phyloP scores from a whole-genome alignment of 2,329 filamentous ascomycete genomes.

The Verticillium alfalfae region DNA sequence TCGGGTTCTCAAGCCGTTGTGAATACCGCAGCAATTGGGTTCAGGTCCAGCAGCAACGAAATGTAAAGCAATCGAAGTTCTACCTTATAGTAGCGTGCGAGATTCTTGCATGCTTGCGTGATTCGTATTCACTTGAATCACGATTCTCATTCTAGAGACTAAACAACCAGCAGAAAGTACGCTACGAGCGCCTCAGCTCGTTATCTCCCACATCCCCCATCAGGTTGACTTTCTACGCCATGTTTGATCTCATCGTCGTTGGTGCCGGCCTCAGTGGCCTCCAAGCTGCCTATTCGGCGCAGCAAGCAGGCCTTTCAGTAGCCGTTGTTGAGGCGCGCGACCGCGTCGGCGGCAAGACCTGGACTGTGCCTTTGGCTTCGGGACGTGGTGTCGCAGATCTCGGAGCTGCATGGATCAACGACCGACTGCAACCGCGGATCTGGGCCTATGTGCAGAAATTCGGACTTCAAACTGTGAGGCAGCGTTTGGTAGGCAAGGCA shows the following conservation, averaged over 20 bases:
- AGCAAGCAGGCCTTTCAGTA: constrained; percentile 26
- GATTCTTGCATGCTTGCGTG: too few relatives aligned
- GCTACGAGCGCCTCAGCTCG: too few relatives aligned
- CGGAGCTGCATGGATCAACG: constrained; percentile 57
- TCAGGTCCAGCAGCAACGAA: too few relatives aligned
- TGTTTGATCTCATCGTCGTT: constrained; percentile 27
- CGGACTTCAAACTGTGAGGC: constrained; percentile 20
- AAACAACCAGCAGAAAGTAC: too few relatives aligned
- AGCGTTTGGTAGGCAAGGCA: constrained; percentile 20
- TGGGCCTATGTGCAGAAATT: constrained; percentile 10
- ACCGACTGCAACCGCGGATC: constrained; percentile 38
- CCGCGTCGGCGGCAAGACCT: constrained; percentile 47
- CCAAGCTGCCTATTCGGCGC: constrained; percentile 22
- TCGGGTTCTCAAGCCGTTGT: too few relatives aligned
- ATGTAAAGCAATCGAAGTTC: too few relatives aligned
- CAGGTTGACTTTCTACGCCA: background rate
- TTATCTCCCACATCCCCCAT: too few relatives aligned
- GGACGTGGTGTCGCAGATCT: constrained; percentile 38
- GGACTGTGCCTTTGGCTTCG: constrained; percentile 23
- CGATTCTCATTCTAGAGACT: too few relatives aligned
- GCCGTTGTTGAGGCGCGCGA: constrained; percentile 43
- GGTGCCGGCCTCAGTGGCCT: constrained; percentile 32
- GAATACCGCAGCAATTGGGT: too few relatives aligned
- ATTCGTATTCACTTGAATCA: too few relatives aligned
- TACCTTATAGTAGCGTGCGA: too few relatives aligned